phyloP scores from a whole-genome alignment of 495 filamentous ascomycete genomes.

The Cercophora newfieldiana region DNA sequence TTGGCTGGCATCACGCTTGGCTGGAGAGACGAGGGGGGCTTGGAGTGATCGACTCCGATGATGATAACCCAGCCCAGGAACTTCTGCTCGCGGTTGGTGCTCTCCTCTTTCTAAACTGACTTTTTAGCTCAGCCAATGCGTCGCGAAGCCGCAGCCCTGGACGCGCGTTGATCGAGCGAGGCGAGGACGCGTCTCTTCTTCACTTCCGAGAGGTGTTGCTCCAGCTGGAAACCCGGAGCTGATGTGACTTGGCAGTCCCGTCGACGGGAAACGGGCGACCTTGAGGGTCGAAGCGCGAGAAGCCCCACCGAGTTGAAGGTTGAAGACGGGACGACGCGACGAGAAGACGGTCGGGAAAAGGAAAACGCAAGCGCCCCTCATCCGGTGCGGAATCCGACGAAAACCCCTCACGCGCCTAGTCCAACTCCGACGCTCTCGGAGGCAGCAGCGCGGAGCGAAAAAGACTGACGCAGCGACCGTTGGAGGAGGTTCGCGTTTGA shows the following conservation, averaged over 20 bases:
- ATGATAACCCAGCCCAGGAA: slow-evolving; percentile 6
- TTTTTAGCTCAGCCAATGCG: neutral
- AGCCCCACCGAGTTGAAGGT: slow-evolving; percentile 3
- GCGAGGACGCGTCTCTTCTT: slow-evolving; percentile 5
- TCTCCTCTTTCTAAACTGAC: neutral
- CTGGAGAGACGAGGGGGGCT: neutral
- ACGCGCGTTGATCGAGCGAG: slow-evolving; percentile 18
- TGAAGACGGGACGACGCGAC: slow-evolving; percentile 7
- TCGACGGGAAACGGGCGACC: neutral
- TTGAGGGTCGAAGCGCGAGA: neutral
- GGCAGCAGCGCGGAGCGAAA: neutral
- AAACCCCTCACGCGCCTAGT: slow-evolving; percentile 11
- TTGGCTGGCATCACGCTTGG: neutral
- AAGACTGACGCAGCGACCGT: neutral
- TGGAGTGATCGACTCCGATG: neutral
- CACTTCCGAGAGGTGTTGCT: neutral
- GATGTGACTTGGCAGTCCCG: neutral
- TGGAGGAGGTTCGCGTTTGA: neutral
- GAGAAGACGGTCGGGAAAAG: neutral
- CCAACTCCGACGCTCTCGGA: neutral
- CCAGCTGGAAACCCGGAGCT: neutral
- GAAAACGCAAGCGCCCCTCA: slow-evolving; percentile 1
- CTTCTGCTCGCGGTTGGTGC: neutral
- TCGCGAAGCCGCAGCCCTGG: neutral
- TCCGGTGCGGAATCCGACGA: neutral